Conservation (phyloP, 2,329 filamentous ascomycete genomes). For the Diaporthe vaccinii region DNA sequence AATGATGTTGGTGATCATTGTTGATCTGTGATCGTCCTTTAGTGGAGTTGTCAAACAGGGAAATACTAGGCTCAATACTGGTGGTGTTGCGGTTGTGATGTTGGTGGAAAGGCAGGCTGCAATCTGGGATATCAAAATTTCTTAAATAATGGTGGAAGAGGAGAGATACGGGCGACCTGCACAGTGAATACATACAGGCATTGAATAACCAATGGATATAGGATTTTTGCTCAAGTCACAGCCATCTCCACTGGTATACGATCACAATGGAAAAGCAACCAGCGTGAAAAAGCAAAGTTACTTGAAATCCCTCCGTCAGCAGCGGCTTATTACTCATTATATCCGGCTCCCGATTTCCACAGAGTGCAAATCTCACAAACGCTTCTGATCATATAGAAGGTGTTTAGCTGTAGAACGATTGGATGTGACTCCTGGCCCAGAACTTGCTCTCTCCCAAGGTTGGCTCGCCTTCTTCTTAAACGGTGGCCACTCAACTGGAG, state of each 20-base stretch:
- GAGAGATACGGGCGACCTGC: not conserved
- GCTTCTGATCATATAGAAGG: not conserved
- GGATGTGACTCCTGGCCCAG: not conserved
- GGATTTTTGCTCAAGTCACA: not conserved
- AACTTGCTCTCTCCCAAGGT: not conserved
- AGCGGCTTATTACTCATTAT: not conserved
- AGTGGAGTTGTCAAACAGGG: not conserved
- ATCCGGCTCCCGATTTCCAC: not conserved
- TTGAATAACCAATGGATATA: not conserved
- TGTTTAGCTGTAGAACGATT: not conserved
- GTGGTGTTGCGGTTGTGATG: not conserved
- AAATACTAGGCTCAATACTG: not conserved
- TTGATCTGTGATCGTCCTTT: not conserved
- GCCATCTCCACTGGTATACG: not conserved
- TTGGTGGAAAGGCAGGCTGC: not conserved
- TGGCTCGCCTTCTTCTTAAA: not conserved
- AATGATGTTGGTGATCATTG: not conserved
- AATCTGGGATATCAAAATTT: not conserved
- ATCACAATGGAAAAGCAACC: not conserved
- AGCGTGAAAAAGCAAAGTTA: not conserved
- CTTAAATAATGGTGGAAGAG: not conserved
- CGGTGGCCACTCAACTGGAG: not conserved
- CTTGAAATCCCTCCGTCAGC: not conserved
- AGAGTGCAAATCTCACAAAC: not conserved
- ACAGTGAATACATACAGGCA: not conserved